phyloP scores from a whole-genome alignment of 257 asterid genomes.

The Marsdenia floribunda region DNA sequence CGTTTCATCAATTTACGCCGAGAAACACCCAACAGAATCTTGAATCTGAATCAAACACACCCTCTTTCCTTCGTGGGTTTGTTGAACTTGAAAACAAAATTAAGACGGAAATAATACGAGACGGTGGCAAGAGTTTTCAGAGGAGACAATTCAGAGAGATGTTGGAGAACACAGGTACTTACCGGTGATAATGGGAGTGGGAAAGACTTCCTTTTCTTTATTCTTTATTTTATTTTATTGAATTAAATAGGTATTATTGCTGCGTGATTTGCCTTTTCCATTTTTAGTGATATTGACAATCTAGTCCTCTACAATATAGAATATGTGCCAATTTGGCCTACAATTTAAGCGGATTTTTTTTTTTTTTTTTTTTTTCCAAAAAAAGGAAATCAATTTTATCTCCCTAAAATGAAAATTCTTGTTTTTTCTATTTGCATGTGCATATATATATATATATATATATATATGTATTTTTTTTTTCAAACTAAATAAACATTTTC shows the following conservation, averaged over 20 bases:
- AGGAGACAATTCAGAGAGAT: conserved; percentile 13
- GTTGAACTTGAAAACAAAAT: background rate
- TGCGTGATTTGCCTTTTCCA: background rate
- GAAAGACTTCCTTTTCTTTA: conserved; percentile 15
- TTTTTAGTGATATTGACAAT: background rate
- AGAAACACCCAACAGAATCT: background rate
- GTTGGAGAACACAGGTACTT: background rate
- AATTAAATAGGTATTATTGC: background rate
- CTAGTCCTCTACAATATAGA: background rate
- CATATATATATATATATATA: too few species aligned
- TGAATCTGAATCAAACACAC: background rate
- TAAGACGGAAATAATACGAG: conserved; percentile 10
- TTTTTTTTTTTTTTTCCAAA: background rate
- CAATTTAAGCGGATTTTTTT: background rate
- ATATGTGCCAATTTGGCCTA: background rate
- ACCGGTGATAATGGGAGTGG: conserved; percentile 13
- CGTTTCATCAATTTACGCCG: conserved; percentile 6
- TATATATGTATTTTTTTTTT: too few species aligned
- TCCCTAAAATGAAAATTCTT: background rate
- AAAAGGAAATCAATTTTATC: too few species aligned
- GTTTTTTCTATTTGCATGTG: too few species aligned
- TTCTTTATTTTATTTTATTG: background rate
- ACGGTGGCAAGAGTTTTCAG: conserved; percentile 23
- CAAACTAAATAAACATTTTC: too few species aligned
- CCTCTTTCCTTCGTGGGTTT: background rate